These are phyloP conservation scores for Salmacisia buchloeana DNA, from an alignment of 1,284 basidiomycete species.

Conservation along the genomic window DNA sequence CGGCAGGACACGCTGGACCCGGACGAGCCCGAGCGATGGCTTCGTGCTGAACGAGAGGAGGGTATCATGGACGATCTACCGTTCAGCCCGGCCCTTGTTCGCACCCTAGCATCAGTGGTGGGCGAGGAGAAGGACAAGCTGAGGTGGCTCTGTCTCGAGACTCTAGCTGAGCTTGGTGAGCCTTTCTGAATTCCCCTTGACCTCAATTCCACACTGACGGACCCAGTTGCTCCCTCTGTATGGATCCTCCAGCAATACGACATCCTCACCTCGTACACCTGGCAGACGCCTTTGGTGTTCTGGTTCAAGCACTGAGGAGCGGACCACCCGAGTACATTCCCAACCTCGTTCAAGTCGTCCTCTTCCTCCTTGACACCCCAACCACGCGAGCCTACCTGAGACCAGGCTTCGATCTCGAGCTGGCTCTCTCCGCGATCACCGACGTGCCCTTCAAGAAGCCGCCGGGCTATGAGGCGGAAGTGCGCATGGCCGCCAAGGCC, in stretches of 20 bases:
- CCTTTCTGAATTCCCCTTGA: slow-evolving; percentile 16
- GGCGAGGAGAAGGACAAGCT: slow-evolving; percentile 66
- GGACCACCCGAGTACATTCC: slow-evolving; percentile 78
- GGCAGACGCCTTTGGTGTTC: slow-evolving; percentile 78
- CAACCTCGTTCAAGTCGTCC: slow-evolving; percentile 74
- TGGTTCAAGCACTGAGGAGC: slow-evolving; percentile 79
- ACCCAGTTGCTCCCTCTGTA: slow-evolving; percentile 15
- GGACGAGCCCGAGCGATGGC: neutral
- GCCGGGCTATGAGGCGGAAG: slow-evolving; percentile 53
- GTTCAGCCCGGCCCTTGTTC: neutral
- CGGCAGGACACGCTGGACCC: neutral
- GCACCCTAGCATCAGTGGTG: neutral
- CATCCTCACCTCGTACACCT: slow-evolving; percentile 68
- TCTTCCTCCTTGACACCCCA: slow-evolving; percentile 80
- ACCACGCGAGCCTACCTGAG: slow-evolving; percentile 71
- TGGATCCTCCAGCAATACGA: slow-evolving; percentile 61
- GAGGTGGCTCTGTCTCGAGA: slow-evolving; percentile 75
- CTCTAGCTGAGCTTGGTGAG: slow-evolving; percentile 81
- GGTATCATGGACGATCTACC: neutral
- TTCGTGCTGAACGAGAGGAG: neutral
- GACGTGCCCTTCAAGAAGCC: slow-evolving; percentile 78
- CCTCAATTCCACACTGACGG: neutral
- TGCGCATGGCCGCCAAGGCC: slow-evolving; percentile 70
- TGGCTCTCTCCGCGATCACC: slow-evolving; percentile 68
- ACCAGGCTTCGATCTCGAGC: slow-evolving; percentile 84